Percentiles rank a stretch among this genome's conserved stretches.
phyloP scores from a whole-genome alignment of 2,329 filamentous ascomycete species.

The Fusarium paranaense region DNA sequence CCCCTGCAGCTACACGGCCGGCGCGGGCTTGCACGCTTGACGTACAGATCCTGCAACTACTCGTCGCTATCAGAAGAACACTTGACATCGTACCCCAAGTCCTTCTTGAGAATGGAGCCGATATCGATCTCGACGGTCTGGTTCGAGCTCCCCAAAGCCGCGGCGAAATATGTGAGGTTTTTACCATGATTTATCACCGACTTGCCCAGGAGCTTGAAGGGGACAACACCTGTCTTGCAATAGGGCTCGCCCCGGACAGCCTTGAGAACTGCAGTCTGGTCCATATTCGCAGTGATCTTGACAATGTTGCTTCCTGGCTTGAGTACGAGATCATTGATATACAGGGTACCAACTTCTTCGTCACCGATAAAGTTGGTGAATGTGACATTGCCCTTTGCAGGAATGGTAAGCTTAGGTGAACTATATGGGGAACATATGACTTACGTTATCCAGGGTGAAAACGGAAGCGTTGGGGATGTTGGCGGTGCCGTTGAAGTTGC shows the following conservation, averaged over 20 bases:
- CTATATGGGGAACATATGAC: slow-evolving; percentile 38
- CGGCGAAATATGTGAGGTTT: slow-evolving; percentile 66
- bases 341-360: slow-evolving; percentile 64
- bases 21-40: neutral
- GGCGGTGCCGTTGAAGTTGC: slow-evolving; percentile 71
- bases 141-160: slow-evolving; percentile 64
- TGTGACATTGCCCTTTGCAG: slow-evolving; percentile 68
- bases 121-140: slow-evolving; percentile 66
- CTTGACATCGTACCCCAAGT: slow-evolving; percentile 44
- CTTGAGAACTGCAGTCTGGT: slow-evolving; percentile 61
- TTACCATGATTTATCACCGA: slow-evolving; percentile 64
- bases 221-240: slow-evolving; percentile 66
- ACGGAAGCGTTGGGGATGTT: slow-evolving; percentile 73
- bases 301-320: slow-evolving; percentile 69
- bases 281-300: slow-evolving; percentile 64
- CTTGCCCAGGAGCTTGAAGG: slow-evolving; percentile 66
- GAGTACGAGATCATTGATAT: slow-evolving; percentile 69
- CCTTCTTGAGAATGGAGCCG: slow-evolving; percentile 54
- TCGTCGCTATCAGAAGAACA: slow-evolving; percentile 30
- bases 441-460: slow-evolving; percentile 73
- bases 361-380: slow-evolving; percentile 69
- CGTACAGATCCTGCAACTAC: slow-evolving; percentile 2
- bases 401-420: slow-evolving; percentile 7
- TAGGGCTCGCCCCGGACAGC: slow-evolving; percentile 54
- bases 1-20: neutral